Conservation (phyloP, 257 asterid genomes). For the Eucommia ulmoides region DNA sequence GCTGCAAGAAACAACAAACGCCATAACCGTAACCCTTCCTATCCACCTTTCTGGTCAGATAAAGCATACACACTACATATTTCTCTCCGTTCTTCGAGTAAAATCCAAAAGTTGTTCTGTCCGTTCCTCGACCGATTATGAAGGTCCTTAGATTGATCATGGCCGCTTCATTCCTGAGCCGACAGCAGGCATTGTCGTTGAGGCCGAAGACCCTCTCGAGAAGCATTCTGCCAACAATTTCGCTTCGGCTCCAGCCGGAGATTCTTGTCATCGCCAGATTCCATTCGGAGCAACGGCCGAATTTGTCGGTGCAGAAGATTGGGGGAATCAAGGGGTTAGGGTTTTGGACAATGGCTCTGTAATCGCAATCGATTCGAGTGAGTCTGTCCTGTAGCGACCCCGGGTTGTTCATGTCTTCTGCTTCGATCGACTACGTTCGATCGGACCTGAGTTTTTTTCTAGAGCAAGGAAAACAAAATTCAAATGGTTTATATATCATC, state of each 20-base stretch:
- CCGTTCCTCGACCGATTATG: slow-evolving; percentile 66
- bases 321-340: slow-evolving; percentile 92
- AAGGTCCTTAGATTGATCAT: slow-evolving; percentile 66
- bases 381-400: slow-evolving; percentile 84
- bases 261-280: slow-evolving; percentile 78
- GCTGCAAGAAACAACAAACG: slow-evolving; percentile 81
- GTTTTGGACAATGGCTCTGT: slow-evolving; percentile 72
- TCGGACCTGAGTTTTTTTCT: too few relatives aligned
- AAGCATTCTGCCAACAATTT: slow-evolving; percentile 75
- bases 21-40: slow-evolving; percentile 66
- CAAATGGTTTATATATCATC: too few relatives aligned
- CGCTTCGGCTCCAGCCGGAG: slow-evolving; percentile 67
- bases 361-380: slow-evolving; percentile 88
- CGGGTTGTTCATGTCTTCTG: slow-evolving; percentile 82
- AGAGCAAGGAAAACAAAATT: too few relatives aligned
- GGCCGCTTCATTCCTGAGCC: slow-evolving; percentile 71
- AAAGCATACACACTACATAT: slow-evolving; percentile 62
- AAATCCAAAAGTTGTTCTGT: slow-evolving; percentile 60
- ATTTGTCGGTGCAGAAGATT: slow-evolving; percentile 78
- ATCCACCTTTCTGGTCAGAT: slow-evolving; percentile 67
- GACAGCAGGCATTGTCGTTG: slow-evolving; percentile 43
- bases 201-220: slow-evolving; percentile 83
- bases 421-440: slow-evolving; percentile 79
- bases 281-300: slow-evolving; percentile 98
- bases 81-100: slow-evolving; percentile 52